Percentiles rank a stretch among this genome's conserved stretches.
These are phyloP conservation scores for Elongisporangium prolatum DNA, from an alignment of 352 stramenopile genomes.

Conservation along the genomic window DNA sequence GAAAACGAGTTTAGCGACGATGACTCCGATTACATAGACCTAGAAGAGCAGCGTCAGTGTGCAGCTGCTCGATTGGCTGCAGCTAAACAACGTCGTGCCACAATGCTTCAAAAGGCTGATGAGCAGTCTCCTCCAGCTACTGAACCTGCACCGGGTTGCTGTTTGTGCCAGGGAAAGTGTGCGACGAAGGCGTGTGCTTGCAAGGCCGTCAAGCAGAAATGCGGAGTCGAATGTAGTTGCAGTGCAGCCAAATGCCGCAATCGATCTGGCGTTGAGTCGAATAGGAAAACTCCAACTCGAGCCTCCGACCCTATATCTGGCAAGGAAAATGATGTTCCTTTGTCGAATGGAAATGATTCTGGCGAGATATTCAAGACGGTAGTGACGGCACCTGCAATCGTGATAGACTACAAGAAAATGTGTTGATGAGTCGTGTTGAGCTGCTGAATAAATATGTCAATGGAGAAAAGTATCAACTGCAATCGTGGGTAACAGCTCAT, in stretches of 20 bases:
- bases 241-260: conserved; percentile 58
- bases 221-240: conserved; percentile 48
- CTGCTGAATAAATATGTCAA: not conserved
- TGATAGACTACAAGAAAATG: not conserved
- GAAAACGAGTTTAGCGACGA: conserved; percentile 45
- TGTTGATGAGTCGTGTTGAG: not conserved
- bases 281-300: not conserved
- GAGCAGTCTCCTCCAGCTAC: conserved; percentile 3
- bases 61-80: not conserved
- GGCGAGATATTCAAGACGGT: not conserved
- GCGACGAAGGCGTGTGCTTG: conserved; percentile 66
- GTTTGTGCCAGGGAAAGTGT: conserved; percentile 69
- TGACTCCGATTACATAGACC: conserved; percentile 69
- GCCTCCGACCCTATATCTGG: not conserved
- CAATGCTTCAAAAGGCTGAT: not conserved
- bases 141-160: conserved; percentile 31
- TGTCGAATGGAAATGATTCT: not conserved
- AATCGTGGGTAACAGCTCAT: conserved; percentile 4
- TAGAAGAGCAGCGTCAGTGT: conserved; percentile 18
- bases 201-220: conserved; percentile 35
- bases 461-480: not conserved
- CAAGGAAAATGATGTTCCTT: not conserved
- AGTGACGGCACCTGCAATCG: not conserved
- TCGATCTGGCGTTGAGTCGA: conserved; percentile 12
- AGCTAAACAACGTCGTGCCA: conserved; percentile 1